Percentiles rank a stretch among this genome's conserved stretches.
Evolutionary conservation across 1,284 basidiomycete species (phyloP).

Genomic region (Dichomitus squalens): DNA sequence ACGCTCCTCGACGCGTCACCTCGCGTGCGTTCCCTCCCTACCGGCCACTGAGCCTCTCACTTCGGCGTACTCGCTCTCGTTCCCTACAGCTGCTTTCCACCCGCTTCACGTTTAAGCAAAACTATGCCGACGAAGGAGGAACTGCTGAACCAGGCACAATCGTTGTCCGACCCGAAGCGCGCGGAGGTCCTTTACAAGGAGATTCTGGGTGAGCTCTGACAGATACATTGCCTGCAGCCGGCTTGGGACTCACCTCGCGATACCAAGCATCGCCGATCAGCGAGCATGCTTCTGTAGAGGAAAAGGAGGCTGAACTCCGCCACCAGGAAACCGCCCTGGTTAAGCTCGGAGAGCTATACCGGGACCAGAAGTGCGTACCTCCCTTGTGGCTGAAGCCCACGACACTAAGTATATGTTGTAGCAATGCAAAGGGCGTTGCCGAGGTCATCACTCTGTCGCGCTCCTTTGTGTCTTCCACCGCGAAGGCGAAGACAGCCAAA

Average conservation of each 20-base stretch:
- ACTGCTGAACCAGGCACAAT: slow-evolving; percentile 55
- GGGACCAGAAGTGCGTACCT: slow-evolving; percentile 75
- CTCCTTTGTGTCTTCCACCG: slow-evolving; percentile 91
- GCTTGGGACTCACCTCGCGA: neutral
- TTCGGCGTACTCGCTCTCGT: neutral
- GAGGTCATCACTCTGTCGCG: slow-evolving; percentile 87
- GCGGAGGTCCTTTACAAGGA: slow-evolving; percentile 74
- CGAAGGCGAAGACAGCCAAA: slow-evolving; percentile 98
- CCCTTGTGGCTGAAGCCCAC: neutral
- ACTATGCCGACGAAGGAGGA: slow-evolving; percentile 43
- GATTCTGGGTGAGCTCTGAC: slow-evolving; percentile 47
- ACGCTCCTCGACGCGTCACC: slow-evolving; percentile 47
- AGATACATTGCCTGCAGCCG: neutral
- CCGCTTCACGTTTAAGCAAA: neutral
- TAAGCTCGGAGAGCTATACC: slow-evolving; percentile 86
- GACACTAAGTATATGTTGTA: slow-evolving; percentile 32
- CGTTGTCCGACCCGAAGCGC: slow-evolving; percentile 47
- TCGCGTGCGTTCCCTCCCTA: slow-evolving; percentile 16
- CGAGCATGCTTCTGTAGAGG: slow-evolving; percentile 29
- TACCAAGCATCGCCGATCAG: slow-evolving; percentile 23
- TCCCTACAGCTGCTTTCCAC: neutral
- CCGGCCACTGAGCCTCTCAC: slow-evolving; percentile 20
- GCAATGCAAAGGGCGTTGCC: slow-evolving; percentile 85
- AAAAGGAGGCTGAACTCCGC: slow-evolving; percentile 62
- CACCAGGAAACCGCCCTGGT: slow-evolving; percentile 89